Conservation (phyloP, 768 basidiomycete genomes). For the Lepiota brunneoincarnata region DNA sequence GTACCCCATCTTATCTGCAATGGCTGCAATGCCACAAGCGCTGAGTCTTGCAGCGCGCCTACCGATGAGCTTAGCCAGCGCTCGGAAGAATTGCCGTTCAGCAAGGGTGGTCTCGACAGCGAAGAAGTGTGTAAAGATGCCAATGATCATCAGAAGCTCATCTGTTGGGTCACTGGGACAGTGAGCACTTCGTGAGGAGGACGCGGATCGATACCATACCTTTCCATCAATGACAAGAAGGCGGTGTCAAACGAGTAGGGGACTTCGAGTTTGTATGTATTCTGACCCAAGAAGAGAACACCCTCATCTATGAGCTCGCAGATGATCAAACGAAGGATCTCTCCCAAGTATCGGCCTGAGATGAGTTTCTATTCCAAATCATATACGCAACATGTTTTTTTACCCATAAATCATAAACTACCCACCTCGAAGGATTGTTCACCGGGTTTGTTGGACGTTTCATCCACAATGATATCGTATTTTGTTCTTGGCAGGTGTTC, state of each 20-base stretch:
- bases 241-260: slow-evolving; percentile 94
- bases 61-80: slow-evolving; percentile 86
- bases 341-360: slow-evolving; percentile 93
- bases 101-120: slow-evolving; percentile 94
- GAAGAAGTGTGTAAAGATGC: slow-evolving; percentile 97
- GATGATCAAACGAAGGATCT: slow-evolving; percentile 92
- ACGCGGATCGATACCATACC: slow-evolving; percentile 36
- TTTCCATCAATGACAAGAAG: slow-evolving; percentile 96
- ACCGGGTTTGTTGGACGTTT: slow-evolving; percentile 92
- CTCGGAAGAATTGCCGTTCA: slow-evolving; percentile 96
- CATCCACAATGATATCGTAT: slow-evolving; percentile 90
- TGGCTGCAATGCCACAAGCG: slow-evolving; percentile 94
- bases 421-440: slow-evolving; percentile 90
- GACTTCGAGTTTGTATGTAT: slow-evolving; percentile 96
- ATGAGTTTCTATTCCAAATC: slow-evolving; percentile 73
- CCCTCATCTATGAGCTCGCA: slow-evolving; percentile 96
- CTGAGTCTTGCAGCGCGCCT: slow-evolving; percentile 87
- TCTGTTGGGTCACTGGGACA: slow-evolving; percentile 84
- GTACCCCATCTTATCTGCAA: slow-evolving; percentile 93
- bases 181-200: neutral
- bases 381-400: neutral
- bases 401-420: neutral
- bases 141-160: slow-evolving; percentile 94
- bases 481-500: slow-evolving; percentile 94
- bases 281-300: slow-evolving; percentile 95